A percentile compares a stretch with the other conserved stretches of the same genome.
These are phyloP conservation scores for Fusarium kyushuense DNA, from an alignment of 2,329 filamentous ascomycete genomes.

Conservation along the genomic window DNA sequence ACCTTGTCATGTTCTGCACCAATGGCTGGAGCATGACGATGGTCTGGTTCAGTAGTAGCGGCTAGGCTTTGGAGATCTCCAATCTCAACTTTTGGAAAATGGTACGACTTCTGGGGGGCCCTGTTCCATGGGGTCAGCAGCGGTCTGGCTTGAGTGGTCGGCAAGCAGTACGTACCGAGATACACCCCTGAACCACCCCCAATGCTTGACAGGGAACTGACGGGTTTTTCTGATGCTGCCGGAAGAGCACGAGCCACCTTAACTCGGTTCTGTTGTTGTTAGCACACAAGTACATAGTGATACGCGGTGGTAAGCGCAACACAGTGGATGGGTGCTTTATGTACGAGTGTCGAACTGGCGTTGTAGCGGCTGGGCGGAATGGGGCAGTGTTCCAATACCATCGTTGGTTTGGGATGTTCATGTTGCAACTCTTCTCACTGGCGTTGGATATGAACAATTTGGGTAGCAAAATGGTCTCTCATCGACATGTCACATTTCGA, in stretches of 20 bases:
- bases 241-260: constrained; percentile 15
- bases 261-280: constrained; percentile 10
- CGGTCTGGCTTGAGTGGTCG: constrained; percentile 41
- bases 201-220: constrained; percentile 38
- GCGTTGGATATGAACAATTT: constrained; percentile 36
- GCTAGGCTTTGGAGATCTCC: constrained; percentile 47
- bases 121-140: constrained; percentile 41
- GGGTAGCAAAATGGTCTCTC: constrained; percentile 26
- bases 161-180: constrained; percentile 37
- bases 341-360: neutral
- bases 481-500: constrained; percentile 46
- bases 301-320: constrained; percentile 8
- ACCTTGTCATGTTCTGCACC: constrained; percentile 40
- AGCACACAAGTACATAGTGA: neutral
- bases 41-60: constrained; percentile 47
- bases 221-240: constrained; percentile 25
- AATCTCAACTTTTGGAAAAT: constrained; percentile 47
- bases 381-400: constrained; percentile 5
- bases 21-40: constrained; percentile 44
- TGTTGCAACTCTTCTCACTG: constrained; percentile 39
- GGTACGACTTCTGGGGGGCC: constrained; percentile 46
- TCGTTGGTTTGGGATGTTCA: constrained; percentile 19
- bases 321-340: neutral
- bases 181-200: constrained; percentile 34
- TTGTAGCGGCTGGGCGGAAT: constrained; percentile 5